Percentiles rank a stretch among this genome's conserved stretches.
Evolutionary conservation across 495 filamentous ascomycete species (phyloP).

Genomic region (Elaphomyces granulatus): DNA sequence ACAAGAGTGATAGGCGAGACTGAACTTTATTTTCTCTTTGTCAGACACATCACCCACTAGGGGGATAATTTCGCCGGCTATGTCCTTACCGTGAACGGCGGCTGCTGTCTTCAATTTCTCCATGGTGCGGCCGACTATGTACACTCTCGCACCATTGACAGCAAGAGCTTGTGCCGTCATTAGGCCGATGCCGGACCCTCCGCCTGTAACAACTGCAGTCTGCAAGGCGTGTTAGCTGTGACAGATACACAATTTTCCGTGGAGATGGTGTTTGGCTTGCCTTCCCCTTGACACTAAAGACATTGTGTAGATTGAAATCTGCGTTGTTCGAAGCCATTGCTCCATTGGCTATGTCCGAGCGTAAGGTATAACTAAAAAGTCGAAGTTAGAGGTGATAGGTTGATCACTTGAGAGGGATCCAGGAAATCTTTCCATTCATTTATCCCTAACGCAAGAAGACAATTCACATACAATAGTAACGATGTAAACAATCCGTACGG

Average conservation of each 20-base stretch:
- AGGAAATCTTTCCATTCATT: no score
- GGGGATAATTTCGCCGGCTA: slow-evolving; percentile 42
- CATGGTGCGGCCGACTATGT: slow-evolving; percentile 42
- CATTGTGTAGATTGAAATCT: slow-evolving; percentile 31
- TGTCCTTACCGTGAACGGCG: slow-evolving; percentile 28
- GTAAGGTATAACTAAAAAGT: no score
- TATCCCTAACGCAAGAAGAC: no score
- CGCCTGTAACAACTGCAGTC: slow-evolving; percentile 41
- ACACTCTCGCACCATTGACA: slow-evolving; percentile 45
- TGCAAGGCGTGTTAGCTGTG: not conserved
- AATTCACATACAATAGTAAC: no score
- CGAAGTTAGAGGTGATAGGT: no score
- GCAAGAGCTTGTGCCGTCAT: slow-evolving; percentile 44
- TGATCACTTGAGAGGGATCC: no score
- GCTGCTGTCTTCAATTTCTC: slow-evolving; percentile 42
- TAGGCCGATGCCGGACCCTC: slow-evolving; percentile 35
- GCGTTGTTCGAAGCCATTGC: slow-evolving; percentile 38
- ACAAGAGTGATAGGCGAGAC: no score
- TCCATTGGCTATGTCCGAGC: no score
- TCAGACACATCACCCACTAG: slow-evolving; percentile 35
- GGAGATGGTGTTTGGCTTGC: slow-evolving; percentile 9
- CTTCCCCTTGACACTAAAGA: slow-evolving; percentile 43
- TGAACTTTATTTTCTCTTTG: slow-evolving; percentile 35
- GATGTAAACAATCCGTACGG: no score
- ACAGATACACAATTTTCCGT: slow-evolving; percentile 1